Conservation (phyloP, 108 stramenopile species). For the Skeletonema costatum region DNA sequence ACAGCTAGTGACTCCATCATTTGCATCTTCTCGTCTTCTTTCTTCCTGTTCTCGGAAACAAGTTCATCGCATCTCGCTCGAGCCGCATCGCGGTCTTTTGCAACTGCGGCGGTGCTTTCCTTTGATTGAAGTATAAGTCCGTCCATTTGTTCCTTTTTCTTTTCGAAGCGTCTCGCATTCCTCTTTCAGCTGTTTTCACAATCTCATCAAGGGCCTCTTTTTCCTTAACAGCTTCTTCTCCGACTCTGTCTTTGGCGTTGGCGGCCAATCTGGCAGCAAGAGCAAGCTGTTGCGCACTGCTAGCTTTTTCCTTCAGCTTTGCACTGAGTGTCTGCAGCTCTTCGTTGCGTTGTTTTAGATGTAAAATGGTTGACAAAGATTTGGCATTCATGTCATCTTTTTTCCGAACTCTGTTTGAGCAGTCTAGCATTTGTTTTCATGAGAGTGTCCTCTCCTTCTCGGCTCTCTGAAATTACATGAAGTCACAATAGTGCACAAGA, state of each 20-base stretch:
- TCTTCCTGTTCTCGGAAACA: constrained; percentile 56
- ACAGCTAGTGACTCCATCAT: constrained; percentile 72
- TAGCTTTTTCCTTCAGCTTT: constrained; percentile 71
- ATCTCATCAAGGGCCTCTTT: constrained; percentile 58
- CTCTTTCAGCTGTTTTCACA: constrained; percentile 27
- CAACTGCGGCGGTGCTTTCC: constrained; percentile 43
- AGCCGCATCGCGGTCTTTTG: constrained; percentile 54
- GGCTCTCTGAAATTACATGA: constrained; percentile 32
- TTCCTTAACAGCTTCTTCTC: constrained; percentile 76
- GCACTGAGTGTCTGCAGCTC: constrained; percentile 70
- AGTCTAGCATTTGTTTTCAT: constrained; percentile 74
- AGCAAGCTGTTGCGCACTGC: constrained; percentile 80
- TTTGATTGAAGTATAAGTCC: constrained; percentile 50
- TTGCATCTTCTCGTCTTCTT: constrained; percentile 67
- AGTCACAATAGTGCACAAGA: background rate
- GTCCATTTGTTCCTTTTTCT: constrained; percentile 46
- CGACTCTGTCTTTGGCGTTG: constrained; percentile 77
- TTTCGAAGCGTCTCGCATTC: constrained; percentile 38
- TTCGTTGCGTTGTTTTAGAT: constrained; percentile 80
- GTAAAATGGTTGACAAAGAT: constrained; percentile 82
- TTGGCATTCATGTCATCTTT: constrained; percentile 92
- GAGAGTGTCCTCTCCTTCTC: constrained; percentile 78
- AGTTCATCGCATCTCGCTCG: constrained; percentile 75
- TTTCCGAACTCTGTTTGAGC: constrained; percentile 75
- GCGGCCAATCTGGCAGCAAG: constrained; percentile 79